A percentile compares a stretch with the other conserved stretches of the same genome.
Conservation (phyloP, 148 eudicot species). For the Polygonum aviculare region DNA sequence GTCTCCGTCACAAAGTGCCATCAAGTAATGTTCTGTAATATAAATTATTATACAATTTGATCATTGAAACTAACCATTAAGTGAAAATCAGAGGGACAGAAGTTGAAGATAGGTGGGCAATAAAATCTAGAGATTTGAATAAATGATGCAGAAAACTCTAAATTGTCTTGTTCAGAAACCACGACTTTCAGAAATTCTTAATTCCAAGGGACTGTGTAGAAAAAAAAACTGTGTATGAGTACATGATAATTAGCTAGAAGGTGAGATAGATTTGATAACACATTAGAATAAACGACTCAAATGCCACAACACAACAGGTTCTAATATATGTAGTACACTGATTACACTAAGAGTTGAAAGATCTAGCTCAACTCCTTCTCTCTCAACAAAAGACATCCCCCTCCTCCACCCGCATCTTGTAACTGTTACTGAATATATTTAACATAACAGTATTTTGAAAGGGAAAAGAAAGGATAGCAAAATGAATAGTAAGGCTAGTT, state of each 20-base stretch:
- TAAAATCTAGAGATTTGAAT: not conserved
- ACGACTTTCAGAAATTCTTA: not conserved
- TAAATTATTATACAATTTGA: slow-evolving; percentile 9
- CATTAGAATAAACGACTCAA: not conserved
- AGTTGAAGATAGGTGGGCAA: not conserved
- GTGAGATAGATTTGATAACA: not conserved
- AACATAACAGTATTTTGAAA: not conserved
- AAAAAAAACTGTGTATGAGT: not conserved
- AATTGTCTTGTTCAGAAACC: not conserved
- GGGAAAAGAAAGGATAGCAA: not conserved
- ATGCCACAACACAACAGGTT: not conserved
- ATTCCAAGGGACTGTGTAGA: not conserved
- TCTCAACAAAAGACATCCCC: not conserved
- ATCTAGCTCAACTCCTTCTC: not conserved
- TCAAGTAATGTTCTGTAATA: slow-evolving; percentile 65
- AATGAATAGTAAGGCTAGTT: not conserved
- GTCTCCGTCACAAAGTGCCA: slow-evolving; percentile 78
- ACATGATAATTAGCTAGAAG: not conserved
- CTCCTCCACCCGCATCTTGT: not conserved
- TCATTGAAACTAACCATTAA: not conserved
- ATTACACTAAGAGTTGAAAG: not conserved
- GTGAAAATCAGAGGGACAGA: not conserved
- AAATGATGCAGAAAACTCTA: not conserved
- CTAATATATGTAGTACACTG: not conserved
- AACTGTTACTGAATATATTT: not conserved